Conservation (phyloP, 805 yeast genomes). For the Kurtzmaniella cleridarum region DNA sequence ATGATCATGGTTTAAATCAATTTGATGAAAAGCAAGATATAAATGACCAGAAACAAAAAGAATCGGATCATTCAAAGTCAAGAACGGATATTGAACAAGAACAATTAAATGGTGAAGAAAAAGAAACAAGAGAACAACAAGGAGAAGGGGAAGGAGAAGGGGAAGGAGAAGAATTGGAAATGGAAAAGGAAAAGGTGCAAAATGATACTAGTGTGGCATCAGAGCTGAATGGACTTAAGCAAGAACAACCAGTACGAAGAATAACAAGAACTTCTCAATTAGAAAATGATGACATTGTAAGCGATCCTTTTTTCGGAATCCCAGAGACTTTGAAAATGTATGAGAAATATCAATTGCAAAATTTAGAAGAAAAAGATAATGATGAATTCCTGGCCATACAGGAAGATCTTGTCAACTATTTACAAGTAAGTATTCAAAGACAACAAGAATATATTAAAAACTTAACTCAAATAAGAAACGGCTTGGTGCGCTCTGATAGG, state of each 20-base stretch:
- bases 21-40: conserved; percentile 16
- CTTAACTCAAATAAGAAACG: conserved; percentile 65
- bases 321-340: conserved; percentile 35
- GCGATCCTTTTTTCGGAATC: conserved; percentile 52
- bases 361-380: conserved; percentile 13
- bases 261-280: conserved; percentile 26
- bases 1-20: conserved; percentile 54
- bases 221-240: conserved; percentile 4
- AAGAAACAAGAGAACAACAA: conserved; percentile 8
- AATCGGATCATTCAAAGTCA: conserved; percentile 10
- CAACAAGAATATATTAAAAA: conserved; percentile 81
- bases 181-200: background rate
- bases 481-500: conserved; percentile 72
- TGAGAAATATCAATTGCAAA: conserved; percentile 21
- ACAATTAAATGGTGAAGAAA: conserved; percentile 7
- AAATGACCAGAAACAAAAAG: conserved; percentile 4
- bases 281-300: conserved; percentile 8
- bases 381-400: conserved; percentile 54
- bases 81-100: conserved; percentile 10
- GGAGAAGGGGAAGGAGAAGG: conserved; percentile 11
- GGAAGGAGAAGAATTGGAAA: conserved; percentile 12
- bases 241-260: conserved; percentile 21
- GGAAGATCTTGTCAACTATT: conserved; percentile 38
- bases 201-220: background rate
- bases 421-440: conserved; percentile 42